A percentile compares a stretch with the other conserved stretches of the same genome.
phyloP scores from a whole-genome alignment of 345 rosid species.

The Clausena lansium region DNA sequence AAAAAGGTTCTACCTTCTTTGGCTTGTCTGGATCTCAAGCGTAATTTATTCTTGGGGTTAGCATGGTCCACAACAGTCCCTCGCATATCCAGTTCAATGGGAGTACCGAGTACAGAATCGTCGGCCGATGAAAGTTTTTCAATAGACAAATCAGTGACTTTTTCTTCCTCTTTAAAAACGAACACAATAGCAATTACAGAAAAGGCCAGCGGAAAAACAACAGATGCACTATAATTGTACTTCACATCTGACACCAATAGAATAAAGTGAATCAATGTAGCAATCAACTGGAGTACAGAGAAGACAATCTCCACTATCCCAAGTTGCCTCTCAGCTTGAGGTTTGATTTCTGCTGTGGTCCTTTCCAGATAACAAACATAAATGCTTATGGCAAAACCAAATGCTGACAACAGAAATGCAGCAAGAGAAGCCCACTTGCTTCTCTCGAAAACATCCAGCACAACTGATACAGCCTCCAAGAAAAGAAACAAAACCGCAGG shows the following conservation, averaged over 20 bases:
- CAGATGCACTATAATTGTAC: background rate
- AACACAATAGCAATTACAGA: background rate
- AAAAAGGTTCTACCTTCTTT: slow-evolving; percentile 39
- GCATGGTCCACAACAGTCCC: background rate
- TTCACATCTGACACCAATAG: background rate
- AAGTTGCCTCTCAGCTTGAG: slow-evolving; percentile 7
- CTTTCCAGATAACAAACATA: background rate
- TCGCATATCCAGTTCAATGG: background rate
- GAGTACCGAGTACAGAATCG: background rate
- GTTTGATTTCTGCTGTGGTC: background rate
- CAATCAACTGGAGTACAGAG: background rate
- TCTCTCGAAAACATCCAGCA: background rate
- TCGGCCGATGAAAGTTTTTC: background rate
- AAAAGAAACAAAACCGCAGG: background rate
- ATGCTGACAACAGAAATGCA: background rate
- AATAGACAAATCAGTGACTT: background rate
- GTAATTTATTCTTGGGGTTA: background rate
- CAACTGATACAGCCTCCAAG: background rate
- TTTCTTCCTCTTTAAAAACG: background rate
- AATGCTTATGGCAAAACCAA: background rate
- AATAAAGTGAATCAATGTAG: background rate
- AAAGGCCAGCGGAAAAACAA: background rate
- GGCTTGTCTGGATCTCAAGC: background rate
- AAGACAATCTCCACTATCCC: background rate
- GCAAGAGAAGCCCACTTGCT: background rate